phyloP scores from a whole-genome alignment of 2,329 filamentous ascomycete species.

The Paraphoma chrysanthemicola region DNA sequence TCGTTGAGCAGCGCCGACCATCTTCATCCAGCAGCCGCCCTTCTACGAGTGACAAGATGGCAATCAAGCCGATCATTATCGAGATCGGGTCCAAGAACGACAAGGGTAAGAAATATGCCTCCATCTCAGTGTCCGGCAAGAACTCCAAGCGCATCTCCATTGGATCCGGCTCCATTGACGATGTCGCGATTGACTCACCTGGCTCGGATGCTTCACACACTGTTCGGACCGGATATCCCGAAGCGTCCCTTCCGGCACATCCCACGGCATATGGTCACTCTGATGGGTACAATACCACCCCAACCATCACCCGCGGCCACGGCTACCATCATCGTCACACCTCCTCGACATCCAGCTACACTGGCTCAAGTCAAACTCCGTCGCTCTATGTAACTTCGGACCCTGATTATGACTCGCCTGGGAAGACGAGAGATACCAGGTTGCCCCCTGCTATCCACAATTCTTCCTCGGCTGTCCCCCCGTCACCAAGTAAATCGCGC shows the following conservation, averaged over 20 bases:
- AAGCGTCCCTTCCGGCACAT: constrained; percentile 28
- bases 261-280: constrained; percentile 17
- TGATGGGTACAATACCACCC: constrained; percentile 27
- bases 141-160: constrained; percentile 36
- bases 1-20: constrained; percentile 32
- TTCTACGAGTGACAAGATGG: constrained; percentile 30
- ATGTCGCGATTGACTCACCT: constrained; percentile 34
- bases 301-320: constrained; percentile 23
- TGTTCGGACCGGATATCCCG: constrained; percentile 42
- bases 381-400: constrained; percentile 40
- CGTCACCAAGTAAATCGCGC: constrained; percentile 24
- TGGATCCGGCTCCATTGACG: constrained; percentile 24
- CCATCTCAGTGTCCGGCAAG: constrained; percentile 21
- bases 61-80: constrained; percentile 38
- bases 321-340: constrained; percentile 33
- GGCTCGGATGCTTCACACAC: constrained; percentile 40
- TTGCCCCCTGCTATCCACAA: constrained; percentile 39
- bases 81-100: constrained; percentile 33
- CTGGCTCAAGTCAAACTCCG: constrained; percentile 33
- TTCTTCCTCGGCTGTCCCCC: constrained; percentile 16
- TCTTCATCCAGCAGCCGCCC: constrained; percentile 31
- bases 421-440: constrained; percentile 23
- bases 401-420: constrained; percentile 37
- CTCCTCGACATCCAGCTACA: constrained; percentile 38
- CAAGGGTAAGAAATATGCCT: constrained; percentile 32